A percentile compares a stretch with the other conserved stretches of the same genome.
phyloP scores from a whole-genome alignment of 2,329 filamentous ascomycete species.

The Xylaria arbuscula region DNA sequence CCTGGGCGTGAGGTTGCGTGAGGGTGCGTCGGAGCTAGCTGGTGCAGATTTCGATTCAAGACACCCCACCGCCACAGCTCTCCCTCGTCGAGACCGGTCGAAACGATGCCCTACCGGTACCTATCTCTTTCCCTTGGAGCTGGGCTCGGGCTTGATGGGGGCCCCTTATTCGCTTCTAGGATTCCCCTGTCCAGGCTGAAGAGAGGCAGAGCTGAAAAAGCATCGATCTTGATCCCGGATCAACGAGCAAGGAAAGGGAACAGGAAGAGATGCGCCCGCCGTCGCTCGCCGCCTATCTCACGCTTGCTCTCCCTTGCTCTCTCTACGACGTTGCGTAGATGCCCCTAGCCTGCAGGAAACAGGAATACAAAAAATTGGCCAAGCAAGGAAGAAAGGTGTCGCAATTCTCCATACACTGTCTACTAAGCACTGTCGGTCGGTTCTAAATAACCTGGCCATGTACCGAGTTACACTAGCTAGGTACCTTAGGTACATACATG shows the following conservation, averaged over 20 bases:
- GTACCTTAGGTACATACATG: neutral
- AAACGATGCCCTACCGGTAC: too few species aligned
- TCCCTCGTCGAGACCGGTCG: too few species aligned
- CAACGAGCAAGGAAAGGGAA: neutral
- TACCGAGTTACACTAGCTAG: too few species aligned
- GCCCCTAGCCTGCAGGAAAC: neutral
- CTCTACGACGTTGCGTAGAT: neutral
- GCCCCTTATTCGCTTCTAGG: neutral
- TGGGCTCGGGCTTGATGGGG: too few species aligned
- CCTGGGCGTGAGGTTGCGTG: neutral
- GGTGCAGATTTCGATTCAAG: slow-evolving; percentile 1
- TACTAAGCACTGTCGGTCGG: neutral
- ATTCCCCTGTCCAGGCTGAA: neutral
- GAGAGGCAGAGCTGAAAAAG: too few species aligned
- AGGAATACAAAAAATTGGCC: neutral
- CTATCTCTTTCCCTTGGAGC: too few species aligned
- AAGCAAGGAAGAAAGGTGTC: neutral
- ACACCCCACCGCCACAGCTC: too few species aligned
- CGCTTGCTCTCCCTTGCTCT: neutral
- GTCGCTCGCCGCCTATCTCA: neutral
- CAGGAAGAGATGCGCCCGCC: too few species aligned
- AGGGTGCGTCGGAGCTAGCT: neutral
- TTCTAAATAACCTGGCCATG: too few species aligned
- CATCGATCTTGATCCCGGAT: neutral
- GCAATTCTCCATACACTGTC: neutral